Percentiles rank a stretch among this genome's conserved stretches.
Conservation (phyloP, 2,329 filamentous ascomycete species). For the Cladosporium sp. region DNA sequence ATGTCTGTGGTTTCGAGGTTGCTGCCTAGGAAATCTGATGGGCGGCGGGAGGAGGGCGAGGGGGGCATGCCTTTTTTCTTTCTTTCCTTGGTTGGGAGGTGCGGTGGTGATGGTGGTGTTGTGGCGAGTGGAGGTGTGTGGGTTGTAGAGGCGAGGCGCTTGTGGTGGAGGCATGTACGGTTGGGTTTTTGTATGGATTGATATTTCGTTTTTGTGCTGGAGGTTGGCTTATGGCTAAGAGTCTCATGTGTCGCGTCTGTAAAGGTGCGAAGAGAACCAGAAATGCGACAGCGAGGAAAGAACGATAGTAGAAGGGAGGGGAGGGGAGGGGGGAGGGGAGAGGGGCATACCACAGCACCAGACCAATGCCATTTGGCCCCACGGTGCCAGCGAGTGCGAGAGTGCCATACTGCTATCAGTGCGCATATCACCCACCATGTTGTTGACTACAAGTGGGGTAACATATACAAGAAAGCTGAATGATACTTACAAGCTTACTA, state of each 20-base stretch:
- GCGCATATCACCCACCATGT: neutral
- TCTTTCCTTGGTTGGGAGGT: neutral
- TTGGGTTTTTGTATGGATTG: neutral
- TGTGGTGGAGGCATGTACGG: neutral
- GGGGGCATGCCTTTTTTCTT: neutral
- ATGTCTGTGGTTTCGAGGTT: neutral
- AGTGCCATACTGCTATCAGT: neutral
- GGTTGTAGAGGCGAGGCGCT: neutral
- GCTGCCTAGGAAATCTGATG: neutral
- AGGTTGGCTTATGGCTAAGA: no score
- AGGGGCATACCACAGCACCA: no score
- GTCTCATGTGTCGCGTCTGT: neutral
- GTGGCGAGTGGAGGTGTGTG: neutral
- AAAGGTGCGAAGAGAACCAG: neutral
- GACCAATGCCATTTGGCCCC: neutral
- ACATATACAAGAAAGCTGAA: neutral
- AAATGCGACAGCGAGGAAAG: neutral
- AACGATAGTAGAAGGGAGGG: neutral
- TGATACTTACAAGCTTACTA: neutral
- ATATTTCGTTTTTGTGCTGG: no score
- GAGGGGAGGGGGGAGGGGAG: neutral
- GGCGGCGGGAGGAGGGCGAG: neutral
- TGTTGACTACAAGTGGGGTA: neutral
- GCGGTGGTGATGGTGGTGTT: neutral
- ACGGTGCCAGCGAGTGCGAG: neutral